Percentiles rank a stretch among this genome's conserved stretches.
Evolutionary conservation across 768 basidiomycete genomes (phyloP).

Genomic region (Phallus indusiatus): DNA sequence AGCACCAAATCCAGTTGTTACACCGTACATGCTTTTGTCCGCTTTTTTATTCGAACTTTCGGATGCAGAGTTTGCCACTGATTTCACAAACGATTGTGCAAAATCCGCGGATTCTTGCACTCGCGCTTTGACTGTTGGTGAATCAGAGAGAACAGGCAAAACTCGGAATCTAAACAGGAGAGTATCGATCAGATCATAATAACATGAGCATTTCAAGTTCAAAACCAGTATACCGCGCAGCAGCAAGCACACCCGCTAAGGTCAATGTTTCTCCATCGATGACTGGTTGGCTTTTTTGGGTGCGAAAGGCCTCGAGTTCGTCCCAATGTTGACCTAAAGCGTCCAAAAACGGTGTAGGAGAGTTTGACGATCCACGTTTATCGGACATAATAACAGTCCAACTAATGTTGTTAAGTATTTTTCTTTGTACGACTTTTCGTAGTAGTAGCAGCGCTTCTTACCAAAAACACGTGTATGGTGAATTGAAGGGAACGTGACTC

Average conservation of each 20-base stretch:
- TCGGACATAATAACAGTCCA: too few species aligned
- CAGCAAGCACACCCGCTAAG: constrained; percentile 1
- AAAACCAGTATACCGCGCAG: background rate
- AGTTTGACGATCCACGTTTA: background rate
- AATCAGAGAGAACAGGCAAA: background rate
- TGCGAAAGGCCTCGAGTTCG: background rate
- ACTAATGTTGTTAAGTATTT: too few species aligned
- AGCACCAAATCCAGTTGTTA: constrained; percentile 8
- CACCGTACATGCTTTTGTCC: constrained; percentile 9
- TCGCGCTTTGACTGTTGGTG: background rate
- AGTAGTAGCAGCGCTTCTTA: too few species aligned
- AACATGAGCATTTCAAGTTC: background rate
- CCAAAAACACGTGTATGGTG: too few species aligned
- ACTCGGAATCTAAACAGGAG: background rate
- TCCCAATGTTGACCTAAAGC: background rate
- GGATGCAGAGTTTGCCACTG: background rate
- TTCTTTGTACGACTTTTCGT: too few species aligned
- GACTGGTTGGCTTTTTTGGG: background rate
- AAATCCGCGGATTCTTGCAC: background rate
- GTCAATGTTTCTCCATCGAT: constrained; percentile 1
- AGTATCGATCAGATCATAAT: background rate
- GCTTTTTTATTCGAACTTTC: background rate
- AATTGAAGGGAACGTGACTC: too few species aligned
- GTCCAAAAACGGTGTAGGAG: background rate
- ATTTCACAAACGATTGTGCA: background rate